phyloP scores from a whole-genome alignment of 202 grass and related monocot species.

The Tripidium arundinaceum region DNA sequence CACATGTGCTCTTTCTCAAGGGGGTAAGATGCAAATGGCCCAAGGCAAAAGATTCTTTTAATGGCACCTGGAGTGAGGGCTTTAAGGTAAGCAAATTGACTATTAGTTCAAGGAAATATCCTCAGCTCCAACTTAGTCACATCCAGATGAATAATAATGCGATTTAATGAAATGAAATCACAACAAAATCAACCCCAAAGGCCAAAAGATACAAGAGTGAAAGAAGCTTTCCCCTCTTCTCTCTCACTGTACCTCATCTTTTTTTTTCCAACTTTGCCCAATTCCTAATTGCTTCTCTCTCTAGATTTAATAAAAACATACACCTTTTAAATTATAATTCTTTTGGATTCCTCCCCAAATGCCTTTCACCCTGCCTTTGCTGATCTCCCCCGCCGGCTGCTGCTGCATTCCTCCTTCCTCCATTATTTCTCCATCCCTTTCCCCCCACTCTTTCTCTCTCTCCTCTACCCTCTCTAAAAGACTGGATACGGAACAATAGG shows the following conservation, averaged over 20 bases:
- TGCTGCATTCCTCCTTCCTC: conserved; percentile 46
- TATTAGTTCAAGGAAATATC: conserved; percentile 10
- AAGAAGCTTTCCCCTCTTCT: conserved; percentile 24
- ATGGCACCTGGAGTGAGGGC: conserved; percentile 27
- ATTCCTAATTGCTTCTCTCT: conserved; percentile 40
- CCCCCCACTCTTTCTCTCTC: conserved; percentile 37
- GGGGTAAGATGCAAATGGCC: conserved; percentile 34
- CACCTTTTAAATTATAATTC: conserved; percentile 35
- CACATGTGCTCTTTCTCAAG: conserved; percentile 27
- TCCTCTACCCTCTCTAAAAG: conserved; percentile 36
- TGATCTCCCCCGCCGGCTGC: neutral
- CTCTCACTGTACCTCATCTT: conserved; percentile 30
- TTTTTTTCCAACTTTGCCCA: conserved; percentile 33
- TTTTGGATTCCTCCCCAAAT: conserved; percentile 49
- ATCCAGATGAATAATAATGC: conserved; percentile 16
- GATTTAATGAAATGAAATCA: conserved; percentile 12
- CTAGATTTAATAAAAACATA: conserved; percentile 39
- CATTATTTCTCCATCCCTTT: conserved; percentile 56
- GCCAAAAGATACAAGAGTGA: conserved; percentile 37
- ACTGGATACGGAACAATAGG: conserved; percentile 53
- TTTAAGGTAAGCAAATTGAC: conserved; percentile 40
- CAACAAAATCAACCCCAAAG: conserved; percentile 5
- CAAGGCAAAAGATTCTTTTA: conserved; percentile 30
- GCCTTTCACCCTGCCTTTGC: conserved; percentile 1
- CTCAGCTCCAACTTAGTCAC: conserved; percentile 4